Evolutionary conservation across 2,329 filamentous ascomycete species (phyloP).

Genomic region (Penicillium sclerotigenum): DNA sequence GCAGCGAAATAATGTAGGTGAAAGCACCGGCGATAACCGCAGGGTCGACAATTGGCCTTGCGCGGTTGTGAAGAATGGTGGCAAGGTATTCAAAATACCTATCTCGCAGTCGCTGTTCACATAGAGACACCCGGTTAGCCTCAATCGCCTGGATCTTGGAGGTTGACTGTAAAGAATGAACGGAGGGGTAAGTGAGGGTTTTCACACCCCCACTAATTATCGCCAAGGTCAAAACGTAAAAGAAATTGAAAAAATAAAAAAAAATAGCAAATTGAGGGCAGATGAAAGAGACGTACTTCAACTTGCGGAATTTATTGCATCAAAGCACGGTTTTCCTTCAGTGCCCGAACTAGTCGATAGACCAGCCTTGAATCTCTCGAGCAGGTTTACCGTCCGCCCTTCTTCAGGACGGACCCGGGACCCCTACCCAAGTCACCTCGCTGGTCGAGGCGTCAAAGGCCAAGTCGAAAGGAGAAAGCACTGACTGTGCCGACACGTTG

Average conservation of each 20-base stretch:
- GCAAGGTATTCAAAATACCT: constrained; percentile 16
- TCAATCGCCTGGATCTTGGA: neutral
- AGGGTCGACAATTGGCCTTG: constrained; percentile 9
- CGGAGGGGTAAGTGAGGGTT: constrained; percentile 22
- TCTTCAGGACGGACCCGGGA: constrained; percentile 51
- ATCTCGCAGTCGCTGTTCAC: constrained; percentile 10
- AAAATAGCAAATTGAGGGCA: neutral
- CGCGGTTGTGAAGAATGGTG: constrained; percentile 9
- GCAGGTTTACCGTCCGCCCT: constrained; percentile 51
- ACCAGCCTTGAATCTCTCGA: constrained; percentile 20
- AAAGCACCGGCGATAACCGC: constrained; percentile 8
- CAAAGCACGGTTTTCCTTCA: constrained; percentile 9
- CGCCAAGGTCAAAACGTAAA: constrained; percentile 7
- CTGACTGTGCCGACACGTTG: constrained; percentile 14
- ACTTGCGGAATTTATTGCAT: constrained; percentile 6
- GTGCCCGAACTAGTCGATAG: constrained; percentile 4
- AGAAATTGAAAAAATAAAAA: neutral
- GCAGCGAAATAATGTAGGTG: neutral
- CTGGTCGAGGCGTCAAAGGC: constrained; percentile 24
- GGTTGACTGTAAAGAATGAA: neutral
- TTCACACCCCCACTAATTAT: constrained; percentile 18
- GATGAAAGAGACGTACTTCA: constrained; percentile 14
- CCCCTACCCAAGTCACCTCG: constrained; percentile 47
- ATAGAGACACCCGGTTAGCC: constrained; percentile 10
- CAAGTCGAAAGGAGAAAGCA: constrained; percentile 16